phyloP scores from a whole-genome alignment of 352 stramenopile genomes.

The Globisporangium paddicum region DNA sequence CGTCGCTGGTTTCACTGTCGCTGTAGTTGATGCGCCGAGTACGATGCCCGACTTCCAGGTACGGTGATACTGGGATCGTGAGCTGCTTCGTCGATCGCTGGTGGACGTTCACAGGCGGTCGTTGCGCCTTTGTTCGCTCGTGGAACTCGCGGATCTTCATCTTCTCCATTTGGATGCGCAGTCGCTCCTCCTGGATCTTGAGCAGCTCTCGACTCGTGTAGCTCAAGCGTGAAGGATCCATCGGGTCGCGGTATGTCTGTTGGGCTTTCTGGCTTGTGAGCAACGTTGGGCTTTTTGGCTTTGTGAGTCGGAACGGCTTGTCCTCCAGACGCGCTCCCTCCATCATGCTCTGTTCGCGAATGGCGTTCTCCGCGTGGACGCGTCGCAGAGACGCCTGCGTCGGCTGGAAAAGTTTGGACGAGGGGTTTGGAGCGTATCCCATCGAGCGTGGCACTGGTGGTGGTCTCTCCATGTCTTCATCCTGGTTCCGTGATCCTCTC shows the following conservation, averaged over 20 bases:
- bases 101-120: conserved; percentile 58
- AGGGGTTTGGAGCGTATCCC: conserved; percentile 2
- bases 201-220: conserved; percentile 74
- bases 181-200: conserved; percentile 70
- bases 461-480: conserved; percentile 7
- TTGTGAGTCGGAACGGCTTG: conserved; percentile 45
- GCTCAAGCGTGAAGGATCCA: conserved; percentile 54
- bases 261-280: conserved; percentile 32
- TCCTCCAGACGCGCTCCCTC: conserved; percentile 36
- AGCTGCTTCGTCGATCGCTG: conserved; percentile 79
- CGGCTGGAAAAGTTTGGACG: conserved; percentile 59
- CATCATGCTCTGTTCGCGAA: conserved; percentile 37
- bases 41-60: conserved; percentile 56
- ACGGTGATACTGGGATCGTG: conserved; percentile 67
- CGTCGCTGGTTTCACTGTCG: conserved; percentile 13
- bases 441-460: conserved; percentile 9
- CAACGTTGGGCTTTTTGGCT: conserved; percentile 46
- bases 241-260: conserved; percentile 25
- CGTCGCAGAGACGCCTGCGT: conserved; percentile 59
- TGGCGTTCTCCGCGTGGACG: conserved; percentile 55
- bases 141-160: conserved; percentile 79
- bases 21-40: conserved; percentile 29
- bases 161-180: conserved; percentile 57
- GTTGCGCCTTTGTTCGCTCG: conserved; percentile 63
- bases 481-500: conserved; percentile 2